Base-by-base conservation (phyloP, 2,329 filamentous ascomycete species). In the Ophiostoma sp. region DNA sequence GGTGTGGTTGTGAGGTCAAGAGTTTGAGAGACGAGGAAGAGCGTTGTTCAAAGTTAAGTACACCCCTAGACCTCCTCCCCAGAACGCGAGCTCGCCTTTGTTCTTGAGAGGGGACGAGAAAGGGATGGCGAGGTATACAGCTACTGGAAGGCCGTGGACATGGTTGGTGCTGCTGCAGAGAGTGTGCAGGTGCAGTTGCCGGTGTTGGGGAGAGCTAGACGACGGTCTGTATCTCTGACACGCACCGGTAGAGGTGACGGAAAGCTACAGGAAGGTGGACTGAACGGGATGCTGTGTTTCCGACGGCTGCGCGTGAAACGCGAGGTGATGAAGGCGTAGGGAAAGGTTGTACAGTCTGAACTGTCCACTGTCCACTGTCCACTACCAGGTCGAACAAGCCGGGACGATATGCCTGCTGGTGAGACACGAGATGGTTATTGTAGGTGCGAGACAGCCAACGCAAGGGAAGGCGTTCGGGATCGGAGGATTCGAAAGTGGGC, bases 161-260 rank as follows among this genome's bases (percentile, higher is more conserved):
- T 42, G 47, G 66, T 45, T 40, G 41, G 45, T 27, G 27, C 27
- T 27, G 27, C 27, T 27, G 27, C 27, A 27, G 27, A 27, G 27
- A 27, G 47, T 42, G 45, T 58, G 27, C 27, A 27, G 27, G 27
- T 67, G 40, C 38, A 12, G 60, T 27, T 60, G 52, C 49, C 9
- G 60, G 44, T 40, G 41, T 36, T 41, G 36, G 5, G 27, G 8
- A 9, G 11, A 60, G 40, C 16, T 3, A 40, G 7, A 27, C 47
- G 60, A 64, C n/a, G n/a, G 27, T 44, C 55, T 66, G 55, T 63
- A 66, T 66, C 38, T 64, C 40, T 58, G 45, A 64, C 67, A 45
- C 55, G n/a, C 14, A 11, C 52, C 64, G 42, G 42, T 12, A 7
- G 18, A 64, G 41, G 18, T 27, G 18, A 64, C n/a, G 41, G 63